These are phyloP conservation scores for Cucurbita maxima DNA, from an alignment of 306 rosid species.

Conservation along the genomic window DNA sequence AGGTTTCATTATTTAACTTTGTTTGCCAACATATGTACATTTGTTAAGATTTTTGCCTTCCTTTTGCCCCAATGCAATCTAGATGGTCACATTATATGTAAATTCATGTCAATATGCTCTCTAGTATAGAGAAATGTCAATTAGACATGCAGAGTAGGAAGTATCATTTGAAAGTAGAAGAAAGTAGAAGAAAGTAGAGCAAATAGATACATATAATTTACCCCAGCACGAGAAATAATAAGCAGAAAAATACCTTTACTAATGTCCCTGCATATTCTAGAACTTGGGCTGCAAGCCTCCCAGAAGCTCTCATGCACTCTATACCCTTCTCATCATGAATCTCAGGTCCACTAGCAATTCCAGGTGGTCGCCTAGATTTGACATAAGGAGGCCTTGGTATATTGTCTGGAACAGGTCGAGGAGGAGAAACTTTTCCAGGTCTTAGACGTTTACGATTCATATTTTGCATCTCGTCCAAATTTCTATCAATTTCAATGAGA, in stretches of 20 bases:
- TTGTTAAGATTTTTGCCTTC: background rate
- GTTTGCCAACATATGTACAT: background rate
- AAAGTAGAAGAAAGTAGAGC: background rate
- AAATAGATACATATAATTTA: background rate
- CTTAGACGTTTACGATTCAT: constrained; percentile 43
- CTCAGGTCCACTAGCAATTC: constrained; percentile 62
- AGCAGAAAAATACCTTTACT: constrained; percentile 53
- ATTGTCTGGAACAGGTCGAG: constrained; percentile 49
- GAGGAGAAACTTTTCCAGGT: constrained; percentile 81
- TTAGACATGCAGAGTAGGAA: background rate
- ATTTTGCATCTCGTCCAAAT: constrained; percentile 31
- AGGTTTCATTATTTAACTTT: background rate
- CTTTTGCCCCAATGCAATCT: background rate
- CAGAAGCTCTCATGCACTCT: constrained; percentile 87
- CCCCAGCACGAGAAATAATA: background rate
- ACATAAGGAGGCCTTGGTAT: constrained; percentile 67
- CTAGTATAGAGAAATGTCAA: background rate
- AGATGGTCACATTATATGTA: background rate
- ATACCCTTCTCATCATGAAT: constrained; percentile 75
- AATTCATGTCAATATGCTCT: background rate
- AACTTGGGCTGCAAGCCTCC: constrained; percentile 92
- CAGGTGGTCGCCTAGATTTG: constrained; percentile 44
- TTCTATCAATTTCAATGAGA: constrained; percentile 32
- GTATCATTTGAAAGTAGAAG: background rate
- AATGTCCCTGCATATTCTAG: constrained; percentile 81